Evolutionary conservation across 768 basidiomycete genomes (phyloP).

Genomic region (Cystobasidium ongulense): DNA sequence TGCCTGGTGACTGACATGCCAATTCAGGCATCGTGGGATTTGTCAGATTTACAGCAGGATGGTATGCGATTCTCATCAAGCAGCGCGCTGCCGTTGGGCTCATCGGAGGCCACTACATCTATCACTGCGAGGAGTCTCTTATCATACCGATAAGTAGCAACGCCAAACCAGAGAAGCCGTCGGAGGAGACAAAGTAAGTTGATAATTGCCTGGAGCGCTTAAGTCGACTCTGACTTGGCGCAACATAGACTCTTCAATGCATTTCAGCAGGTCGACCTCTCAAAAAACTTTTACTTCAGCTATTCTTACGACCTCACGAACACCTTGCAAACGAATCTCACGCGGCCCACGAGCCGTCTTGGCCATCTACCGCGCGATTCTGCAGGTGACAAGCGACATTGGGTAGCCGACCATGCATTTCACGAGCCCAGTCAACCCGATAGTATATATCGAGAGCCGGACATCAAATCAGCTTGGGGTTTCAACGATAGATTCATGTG

Average conservation of each 20-base stretch:
- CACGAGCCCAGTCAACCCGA: not conserved
- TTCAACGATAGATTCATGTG: slow-evolving; percentile 87
- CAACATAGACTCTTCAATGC: slow-evolving; percentile 60
- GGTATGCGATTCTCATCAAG: slow-evolving; percentile 65
- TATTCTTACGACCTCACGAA: slow-evolving; percentile 96
- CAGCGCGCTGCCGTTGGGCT: slow-evolving; percentile 87
- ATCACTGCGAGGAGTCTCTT: slow-evolving; percentile 87
- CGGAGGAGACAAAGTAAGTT: slow-evolving; percentile 61
- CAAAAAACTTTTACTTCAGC: slow-evolving; percentile 99
- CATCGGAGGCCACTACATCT: slow-evolving; percentile 89
- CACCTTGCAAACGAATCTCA: slow-evolving; percentile 82
- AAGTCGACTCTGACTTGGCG: not conserved
- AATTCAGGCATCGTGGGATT: slow-evolving; percentile 55
- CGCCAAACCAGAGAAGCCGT: slow-evolving; percentile 69
- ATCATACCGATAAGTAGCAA: slow-evolving; percentile 67
- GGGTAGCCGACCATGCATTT: not conserved
- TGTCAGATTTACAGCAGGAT: slow-evolving; percentile 85
- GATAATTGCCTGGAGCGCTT: slow-evolving; percentile 44
- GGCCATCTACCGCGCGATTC: not conserved
- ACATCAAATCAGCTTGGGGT: slow-evolving; percentile 48
- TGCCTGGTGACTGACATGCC: slow-evolving; percentile 27
- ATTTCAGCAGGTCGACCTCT: slow-evolving; percentile 94
- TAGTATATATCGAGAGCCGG: not conserved
- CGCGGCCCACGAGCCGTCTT: not conserved
- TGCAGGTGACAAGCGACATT: not conserved